These are phyloP conservation scores for Aspergillus unguis DNA, from an alignment of 2,329 filamentous ascomycete species.

Conservation along the genomic window DNA sequence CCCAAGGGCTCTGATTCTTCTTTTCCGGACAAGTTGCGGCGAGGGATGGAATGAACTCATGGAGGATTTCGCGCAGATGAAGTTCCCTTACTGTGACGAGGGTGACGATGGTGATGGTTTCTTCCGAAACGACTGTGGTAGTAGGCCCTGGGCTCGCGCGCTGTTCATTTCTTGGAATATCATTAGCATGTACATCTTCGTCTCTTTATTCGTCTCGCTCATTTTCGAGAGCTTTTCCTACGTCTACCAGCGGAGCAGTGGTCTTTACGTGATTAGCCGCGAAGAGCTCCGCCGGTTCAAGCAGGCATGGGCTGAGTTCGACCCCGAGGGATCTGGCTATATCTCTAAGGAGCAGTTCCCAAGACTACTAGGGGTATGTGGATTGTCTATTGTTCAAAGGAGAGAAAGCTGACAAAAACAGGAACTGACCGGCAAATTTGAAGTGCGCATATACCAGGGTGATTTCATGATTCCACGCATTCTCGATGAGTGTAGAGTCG, in stretches of 20 bases:
- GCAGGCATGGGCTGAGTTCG: constrained; percentile 94
- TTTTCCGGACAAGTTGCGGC: constrained; percentile 89
- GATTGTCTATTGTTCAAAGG: constrained; percentile 8
- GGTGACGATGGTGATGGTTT: constrained; percentile 61
- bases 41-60: constrained; percentile 97
- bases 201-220: constrained; percentile 94
- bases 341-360: constrained; percentile 90
- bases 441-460: constrained; percentile 92
- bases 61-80: constrained; percentile 86
- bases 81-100: constrained; percentile 69
- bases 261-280: constrained; percentile 82
- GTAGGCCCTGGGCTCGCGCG: constrained; percentile 78
- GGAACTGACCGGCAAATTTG: constrained; percentile 90
- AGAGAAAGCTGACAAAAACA: constrained; percentile 23
- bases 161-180: constrained; percentile 98
- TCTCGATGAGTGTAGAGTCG: constrained; percentile 73
- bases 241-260: constrained; percentile 93
- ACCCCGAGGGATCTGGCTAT: constrained; percentile 85
- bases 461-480: constrained; percentile 85
- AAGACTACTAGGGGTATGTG: constrained; percentile 69
- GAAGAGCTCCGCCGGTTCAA: constrained; percentile 97
- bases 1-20: constrained; percentile 85
- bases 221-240: constrained; percentile 99
- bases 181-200: constrained; percentile 99
- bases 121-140: constrained; percentile 89